Percentiles rank a stretch among this genome's conserved stretches.
Evolutionary conservation across 2,329 filamentous ascomycete species (phyloP).

Genomic region (Cercospora zeae-maydis): DNA sequence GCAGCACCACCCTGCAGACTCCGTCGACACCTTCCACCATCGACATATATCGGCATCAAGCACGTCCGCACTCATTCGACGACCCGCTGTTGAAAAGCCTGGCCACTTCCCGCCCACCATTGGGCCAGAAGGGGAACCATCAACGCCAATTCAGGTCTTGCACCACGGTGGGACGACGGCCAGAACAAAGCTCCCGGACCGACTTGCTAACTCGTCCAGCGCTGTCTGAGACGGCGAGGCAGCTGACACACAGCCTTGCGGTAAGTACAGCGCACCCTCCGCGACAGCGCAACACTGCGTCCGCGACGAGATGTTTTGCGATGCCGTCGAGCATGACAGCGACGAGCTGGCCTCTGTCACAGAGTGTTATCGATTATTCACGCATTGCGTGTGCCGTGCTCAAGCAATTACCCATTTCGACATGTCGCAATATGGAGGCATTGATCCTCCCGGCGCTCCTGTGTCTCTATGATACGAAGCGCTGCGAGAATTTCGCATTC

Average conservation of each 20-base stretch:
- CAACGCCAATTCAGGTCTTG: slow-evolving; percentile 12
- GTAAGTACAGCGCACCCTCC: background rate
- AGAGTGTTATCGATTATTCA: background rate
- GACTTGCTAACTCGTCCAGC: background rate
- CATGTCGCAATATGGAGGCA: background rate
- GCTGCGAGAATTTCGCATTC: background rate
- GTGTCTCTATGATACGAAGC: background rate
- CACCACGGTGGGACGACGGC: slow-evolving; percentile 14
- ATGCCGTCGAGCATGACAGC: background rate
- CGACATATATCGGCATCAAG: slow-evolving; percentile 25
- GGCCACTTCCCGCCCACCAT: slow-evolving; percentile 16
- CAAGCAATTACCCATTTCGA: background rate
- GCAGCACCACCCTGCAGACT: slow-evolving; percentile 20
- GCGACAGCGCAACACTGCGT: background rate
- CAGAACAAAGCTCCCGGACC: background rate
- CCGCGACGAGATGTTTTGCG: background rate
- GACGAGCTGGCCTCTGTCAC: background rate
- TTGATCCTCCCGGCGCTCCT: background rate
- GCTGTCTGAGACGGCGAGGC: background rate
- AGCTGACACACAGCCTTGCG: background rate
- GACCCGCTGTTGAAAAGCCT: slow-evolving; percentile 17
- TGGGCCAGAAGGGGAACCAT: slow-evolving; percentile 11
- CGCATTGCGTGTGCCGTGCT: background rate
- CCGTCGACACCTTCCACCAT: slow-evolving; percentile 17
- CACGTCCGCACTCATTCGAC: slow-evolving; percentile 22